These are phyloP conservation scores for Apocynum venetum DNA, from an alignment of 257 asterid species.

Conservation along the genomic window DNA sequence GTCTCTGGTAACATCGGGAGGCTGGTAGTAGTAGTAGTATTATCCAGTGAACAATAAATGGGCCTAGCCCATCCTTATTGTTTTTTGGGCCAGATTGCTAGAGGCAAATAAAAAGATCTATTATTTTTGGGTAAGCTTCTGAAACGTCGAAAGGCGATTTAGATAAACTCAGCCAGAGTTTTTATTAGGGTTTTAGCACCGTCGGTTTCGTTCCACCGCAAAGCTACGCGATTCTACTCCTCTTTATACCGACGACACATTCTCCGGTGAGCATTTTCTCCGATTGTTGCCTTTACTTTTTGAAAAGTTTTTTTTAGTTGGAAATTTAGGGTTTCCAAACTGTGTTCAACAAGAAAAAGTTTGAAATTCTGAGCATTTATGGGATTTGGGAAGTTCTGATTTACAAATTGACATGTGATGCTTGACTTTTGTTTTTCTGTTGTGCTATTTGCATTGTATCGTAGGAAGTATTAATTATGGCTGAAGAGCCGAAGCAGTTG, in stretches of 20 bases:
- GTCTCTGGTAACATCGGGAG: too few relatives aligned
- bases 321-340: background rate
- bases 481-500: conserved; percentile 44
- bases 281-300: background rate
- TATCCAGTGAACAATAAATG: too few relatives aligned
- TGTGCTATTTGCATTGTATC: background rate
- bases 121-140: too few relatives aligned
- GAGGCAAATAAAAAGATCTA: too few relatives aligned
- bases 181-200: background rate
- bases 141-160: too few relatives aligned
- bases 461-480: conserved; percentile 33
- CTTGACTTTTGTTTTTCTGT: background rate
- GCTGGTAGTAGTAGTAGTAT: too few relatives aligned
- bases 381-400: background rate
- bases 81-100: too few relatives aligned
- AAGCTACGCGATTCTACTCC: background rate
- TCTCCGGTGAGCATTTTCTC: background rate
- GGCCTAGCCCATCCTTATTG: too few relatives aligned
- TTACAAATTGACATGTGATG: background rate
- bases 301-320: background rate
- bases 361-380: background rate
- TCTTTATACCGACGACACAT: background rate
- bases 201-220: background rate
- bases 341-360: background rate
- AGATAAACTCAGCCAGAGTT: background rate